A percentile compares a stretch with the other conserved stretches of the same genome.
These are phyloP conservation scores for Phragmites australis DNA, from an alignment of 176 grass and related monocot genomes.

Conservation along the genomic window DNA sequence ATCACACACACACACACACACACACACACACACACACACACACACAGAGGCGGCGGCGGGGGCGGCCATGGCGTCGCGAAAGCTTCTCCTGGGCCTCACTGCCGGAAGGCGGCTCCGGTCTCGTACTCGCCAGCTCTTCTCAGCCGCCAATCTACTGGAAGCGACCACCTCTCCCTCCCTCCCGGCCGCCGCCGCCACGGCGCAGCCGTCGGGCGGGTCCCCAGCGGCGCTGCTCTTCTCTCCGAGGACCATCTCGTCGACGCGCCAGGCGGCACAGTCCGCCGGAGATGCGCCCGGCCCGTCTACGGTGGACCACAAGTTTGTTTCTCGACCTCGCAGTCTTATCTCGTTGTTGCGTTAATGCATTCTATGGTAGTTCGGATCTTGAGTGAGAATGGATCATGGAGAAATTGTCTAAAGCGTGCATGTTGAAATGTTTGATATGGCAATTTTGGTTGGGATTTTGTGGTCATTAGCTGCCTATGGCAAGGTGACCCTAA, in stretches of 20 bases:
- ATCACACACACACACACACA: no score
- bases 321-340: not conserved
- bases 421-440: not conserved
- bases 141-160: constrained; percentile 26
- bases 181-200: not conserved
- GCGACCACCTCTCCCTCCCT: constrained; percentile 13
- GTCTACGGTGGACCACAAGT: constrained; percentile 54
- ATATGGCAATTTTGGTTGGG: not conserved
- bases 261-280: constrained; percentile 3
- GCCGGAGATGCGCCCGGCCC: constrained; percentile 38
- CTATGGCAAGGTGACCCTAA: not conserved
- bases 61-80: constrained; percentile 36
- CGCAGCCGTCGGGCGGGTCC: not conserved
- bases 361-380: not conserved
- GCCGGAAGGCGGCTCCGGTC: not conserved
- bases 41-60: not conserved
- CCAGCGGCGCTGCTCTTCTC: constrained; percentile 6
- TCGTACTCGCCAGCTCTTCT: not conserved
- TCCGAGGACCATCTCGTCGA: constrained; percentile 53
- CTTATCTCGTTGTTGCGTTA: not conserved
- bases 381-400: not conserved
- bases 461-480: not conserved
- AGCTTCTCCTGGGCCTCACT: constrained; percentile 12
- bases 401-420: not conserved
- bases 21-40: no score